A percentile compares a stretch with the other conserved stretches of the same genome.
phyloP scores from a whole-genome alignment of 164 flowering plant species.

The Chloranthus sessilifolius region DNA sequence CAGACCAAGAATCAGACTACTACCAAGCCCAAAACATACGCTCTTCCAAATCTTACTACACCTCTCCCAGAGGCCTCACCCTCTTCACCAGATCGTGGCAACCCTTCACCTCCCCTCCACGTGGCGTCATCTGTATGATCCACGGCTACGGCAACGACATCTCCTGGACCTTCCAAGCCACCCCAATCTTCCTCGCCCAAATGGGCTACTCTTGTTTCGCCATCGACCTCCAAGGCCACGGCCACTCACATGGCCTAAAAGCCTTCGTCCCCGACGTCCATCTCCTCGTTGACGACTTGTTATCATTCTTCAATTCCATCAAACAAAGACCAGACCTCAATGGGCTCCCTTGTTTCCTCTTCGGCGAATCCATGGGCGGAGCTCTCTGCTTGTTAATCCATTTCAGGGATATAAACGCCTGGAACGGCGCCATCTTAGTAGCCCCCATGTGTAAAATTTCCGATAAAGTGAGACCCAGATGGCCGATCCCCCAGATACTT shows the following conservation, averaged over 20 bases:
- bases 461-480: slow-evolving; percentile 65
- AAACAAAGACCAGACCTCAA: slow-evolving; percentile 25
- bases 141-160: slow-evolving; percentile 94
- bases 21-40: slow-evolving; percentile 47
- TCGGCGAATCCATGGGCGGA: slow-evolving; percentile 92
- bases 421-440: slow-evolving; percentile 58
- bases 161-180: slow-evolving; percentile 85
- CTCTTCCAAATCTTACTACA: slow-evolving; percentile 48
- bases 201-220: slow-evolving; percentile 76
- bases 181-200: slow-evolving; percentile 74
- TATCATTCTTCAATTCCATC: slow-evolving; percentile 50
- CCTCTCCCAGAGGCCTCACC: slow-evolving; percentile 62
- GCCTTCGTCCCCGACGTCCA: slow-evolving; percentile 71
- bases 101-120: slow-evolving; percentile 48
- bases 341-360: slow-evolving; percentile 49
- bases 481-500: slow-evolving; percentile 76
- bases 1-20: slow-evolving; percentile 59
- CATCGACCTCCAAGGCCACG: slow-evolving; percentile 82
- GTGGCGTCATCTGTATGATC: slow-evolving; percentile 71
- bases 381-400: slow-evolving; percentile 72
- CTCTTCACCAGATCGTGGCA: slow-evolving; percentile 89
- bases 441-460: slow-evolving; percentile 92
- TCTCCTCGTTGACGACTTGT: slow-evolving; percentile 52
- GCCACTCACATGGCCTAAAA: slow-evolving; percentile 66
- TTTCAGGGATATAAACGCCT: slow-evolving; percentile 19